Percentiles rank a stretch among this genome's conserved stretches.
These are phyloP conservation scores for Teunomyces barrocoloradensis DNA, from an alignment of 805 yeast genomes.

Conservation along the genomic window DNA sequence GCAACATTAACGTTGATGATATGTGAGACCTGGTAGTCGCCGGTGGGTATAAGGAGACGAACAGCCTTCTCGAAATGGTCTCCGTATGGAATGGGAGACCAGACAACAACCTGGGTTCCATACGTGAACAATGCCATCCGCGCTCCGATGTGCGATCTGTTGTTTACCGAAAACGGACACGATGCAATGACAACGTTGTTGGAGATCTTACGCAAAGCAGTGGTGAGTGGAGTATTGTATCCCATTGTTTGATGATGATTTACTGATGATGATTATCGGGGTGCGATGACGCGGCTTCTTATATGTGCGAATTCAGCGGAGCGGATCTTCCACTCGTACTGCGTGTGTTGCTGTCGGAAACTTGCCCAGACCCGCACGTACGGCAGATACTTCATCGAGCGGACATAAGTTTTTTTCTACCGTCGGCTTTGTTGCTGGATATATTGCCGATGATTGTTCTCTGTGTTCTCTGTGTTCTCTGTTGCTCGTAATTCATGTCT, in stretches of 20 bases:
- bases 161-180: constrained; percentile 29
- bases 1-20: constrained; percentile 13
- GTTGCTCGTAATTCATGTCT: neutral
- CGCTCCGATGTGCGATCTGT: constrained; percentile 33
- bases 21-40: constrained; percentile 9
- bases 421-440: no score
- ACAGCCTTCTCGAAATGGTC: constrained; percentile 11
- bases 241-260: constrained; percentile 17
- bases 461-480: no score
- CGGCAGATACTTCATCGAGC: no score
- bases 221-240: constrained; percentile 31
- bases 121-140: constrained; percentile 37
- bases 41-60: constrained; percentile 8
- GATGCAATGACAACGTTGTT: constrained; percentile 31
- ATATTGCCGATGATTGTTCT: no score
- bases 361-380: no score
- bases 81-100: constrained; percentile 14
- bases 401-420: no score
- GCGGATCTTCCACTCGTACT: no score
- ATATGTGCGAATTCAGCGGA: no score
- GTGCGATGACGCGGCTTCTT: no score
- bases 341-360: no score
- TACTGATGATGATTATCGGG: no score
- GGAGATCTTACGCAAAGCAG: constrained; percentile 24
- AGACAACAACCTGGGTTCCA: constrained; percentile 17